Evolutionary conservation across 331 rosid species (phyloP).

Genomic region (Quercus tomentella): DNA sequence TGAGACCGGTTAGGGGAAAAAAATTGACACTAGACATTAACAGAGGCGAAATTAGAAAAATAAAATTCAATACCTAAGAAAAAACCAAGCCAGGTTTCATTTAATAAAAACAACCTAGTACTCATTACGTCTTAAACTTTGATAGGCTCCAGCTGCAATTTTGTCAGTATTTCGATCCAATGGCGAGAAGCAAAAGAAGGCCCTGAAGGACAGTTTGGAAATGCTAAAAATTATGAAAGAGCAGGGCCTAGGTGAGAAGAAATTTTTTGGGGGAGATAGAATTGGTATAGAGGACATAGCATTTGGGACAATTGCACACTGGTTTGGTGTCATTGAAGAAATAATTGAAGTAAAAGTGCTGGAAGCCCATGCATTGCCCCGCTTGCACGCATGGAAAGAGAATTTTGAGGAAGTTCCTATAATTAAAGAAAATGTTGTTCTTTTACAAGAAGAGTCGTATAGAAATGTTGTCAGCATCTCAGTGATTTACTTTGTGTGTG

Average conservation of each 20-base stretch:
- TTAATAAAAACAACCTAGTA: too few species aligned
- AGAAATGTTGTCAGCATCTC: not conserved
- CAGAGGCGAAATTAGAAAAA: too few species aligned
- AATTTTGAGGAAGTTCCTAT: conserved; percentile 23
- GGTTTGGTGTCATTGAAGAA: conserved; percentile 3
- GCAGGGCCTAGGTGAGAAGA: conserved; percentile 15
- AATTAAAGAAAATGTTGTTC: conserved; percentile 13
- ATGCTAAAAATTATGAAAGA: conserved; percentile 16
- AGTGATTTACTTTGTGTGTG: too few species aligned
- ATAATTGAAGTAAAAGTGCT: conserved; percentile 2
- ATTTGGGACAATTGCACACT: conserved; percentile 9
- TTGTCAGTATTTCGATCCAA: not conserved
- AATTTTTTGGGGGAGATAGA: conserved; percentile 26
- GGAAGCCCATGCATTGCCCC: conserved; percentile 28
- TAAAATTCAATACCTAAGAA: too few species aligned
- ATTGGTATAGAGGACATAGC: conserved; percentile 31
- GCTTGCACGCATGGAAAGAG: conserved; percentile 21
- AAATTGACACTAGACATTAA: too few species aligned
- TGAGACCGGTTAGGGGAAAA: too few species aligned
- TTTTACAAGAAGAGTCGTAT: not conserved
- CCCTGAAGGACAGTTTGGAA: conserved; percentile 3
- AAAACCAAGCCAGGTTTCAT: too few species aligned
- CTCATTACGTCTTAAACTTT: not conserved
- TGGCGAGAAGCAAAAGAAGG: conserved; percentile 7
- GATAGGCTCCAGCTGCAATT: not conserved